Evolutionary conservation across 495 filamentous ascomycete genomes (phyloP).

Genomic region (Ramalina peruviana): DNA sequence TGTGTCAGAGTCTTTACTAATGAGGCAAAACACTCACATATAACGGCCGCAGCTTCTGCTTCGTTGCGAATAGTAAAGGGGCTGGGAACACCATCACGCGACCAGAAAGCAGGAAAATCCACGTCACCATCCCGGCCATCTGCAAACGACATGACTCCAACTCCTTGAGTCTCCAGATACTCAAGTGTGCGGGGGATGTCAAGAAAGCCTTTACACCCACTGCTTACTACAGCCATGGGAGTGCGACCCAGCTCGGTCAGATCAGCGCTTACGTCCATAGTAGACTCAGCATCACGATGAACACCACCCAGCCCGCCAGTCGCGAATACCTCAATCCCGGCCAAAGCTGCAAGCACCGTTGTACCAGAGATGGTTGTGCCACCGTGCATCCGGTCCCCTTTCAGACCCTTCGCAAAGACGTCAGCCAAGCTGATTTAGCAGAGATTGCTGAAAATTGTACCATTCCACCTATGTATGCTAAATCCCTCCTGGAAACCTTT

Average conservation of each 20-base stretch:
- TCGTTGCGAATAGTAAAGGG: conserved; percentile 61
- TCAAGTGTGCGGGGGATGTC: conserved; percentile 86
- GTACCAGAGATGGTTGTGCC: conserved; percentile 90
- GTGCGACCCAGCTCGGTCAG: conserved; percentile 91
- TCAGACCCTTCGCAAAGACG: not conserved
- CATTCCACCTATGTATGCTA: conserved; percentile 67
- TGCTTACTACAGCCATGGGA: conserved; percentile 72
- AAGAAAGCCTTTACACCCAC: conserved; percentile 89
- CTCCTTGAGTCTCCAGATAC: conserved; percentile 89
- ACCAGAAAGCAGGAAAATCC: conserved; percentile 85
- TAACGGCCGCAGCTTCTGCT: conserved; percentile 70
- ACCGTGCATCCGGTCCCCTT: conserved; percentile 55
- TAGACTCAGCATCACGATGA: conserved; percentile 74
- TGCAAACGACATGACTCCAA: conserved; percentile 74
- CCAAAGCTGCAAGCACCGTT: conserved; percentile 75
- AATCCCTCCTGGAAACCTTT: conserved; percentile 78
- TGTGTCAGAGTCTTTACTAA: not conserved
- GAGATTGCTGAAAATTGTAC: conserved; percentile 31
- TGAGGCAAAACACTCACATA: conserved; percentile 38
- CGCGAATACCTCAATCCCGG: conserved; percentile 85
- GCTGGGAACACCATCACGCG: conserved; percentile 63
- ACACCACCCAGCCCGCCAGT: conserved; percentile 73
- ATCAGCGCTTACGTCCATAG: conserved; percentile 80
- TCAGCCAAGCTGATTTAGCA: conserved; percentile 1
- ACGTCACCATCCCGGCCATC: conserved; percentile 54